Base-by-base conservation (phyloP, 73 alveolate genomes). In the Paramecium sexaurelia region DNA sequence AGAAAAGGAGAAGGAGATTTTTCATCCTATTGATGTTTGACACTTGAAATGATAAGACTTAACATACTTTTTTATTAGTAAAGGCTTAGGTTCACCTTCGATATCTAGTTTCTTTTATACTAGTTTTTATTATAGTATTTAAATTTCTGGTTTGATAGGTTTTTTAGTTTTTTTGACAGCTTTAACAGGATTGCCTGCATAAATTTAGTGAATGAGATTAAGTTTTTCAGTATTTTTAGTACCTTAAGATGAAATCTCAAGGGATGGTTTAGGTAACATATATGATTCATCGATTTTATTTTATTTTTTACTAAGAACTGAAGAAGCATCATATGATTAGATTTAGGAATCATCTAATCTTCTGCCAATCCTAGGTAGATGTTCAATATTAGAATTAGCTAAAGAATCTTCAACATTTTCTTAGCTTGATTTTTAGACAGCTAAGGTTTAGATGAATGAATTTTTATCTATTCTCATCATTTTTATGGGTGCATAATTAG, bases 401-500 rank as follows among this genome's bases (percentile, higher is more conserved):
- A 61, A 29, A 61, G 83, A 45, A 13, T 78, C 90, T 41, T 78
- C 90, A 41, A 78, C 32, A 78, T 78, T 78, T 22, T 78, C 90
- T 78, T 78, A 40, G 36, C 36, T 78, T 29, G 68, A 39, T 88
- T 66, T 69, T 55, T 67, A 88, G 9, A 55, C 94, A 39, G 94
- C 94, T n/a, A 88, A 69, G 6, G 94, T 88, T 88, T 88, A 37
- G 8, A 88, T 68, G 27, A 88, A 88, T 9, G 40, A 15, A 47
- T 88, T 68, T 29, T 88, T 88, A 43, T 88, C 94, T 2, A 88
- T 69, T 69, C 73, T 88, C 43, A 55, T 37, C 89, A 68, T 88
- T 69, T 69, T 67, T 2, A 88, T 17, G 0, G 94, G 94, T 3
- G 90, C 96, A 96, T 97, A 97, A 85, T 96, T 94, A 15, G 99